These are phyloP conservation scores for Oenanthe sinensis DNA, from an alignment of 129 eudicot genomes.

Conservation along the genomic window DNA sequence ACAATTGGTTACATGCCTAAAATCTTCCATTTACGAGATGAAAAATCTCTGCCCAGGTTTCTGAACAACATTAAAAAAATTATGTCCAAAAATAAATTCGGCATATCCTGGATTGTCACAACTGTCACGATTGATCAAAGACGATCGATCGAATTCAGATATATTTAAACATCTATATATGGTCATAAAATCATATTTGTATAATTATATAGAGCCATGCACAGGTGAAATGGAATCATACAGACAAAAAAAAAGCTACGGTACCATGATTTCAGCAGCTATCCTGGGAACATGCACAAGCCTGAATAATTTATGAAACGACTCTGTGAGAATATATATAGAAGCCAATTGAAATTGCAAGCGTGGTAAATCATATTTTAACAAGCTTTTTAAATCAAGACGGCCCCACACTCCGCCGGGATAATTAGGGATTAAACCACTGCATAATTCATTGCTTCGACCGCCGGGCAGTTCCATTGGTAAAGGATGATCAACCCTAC, in stretches of 20 bases:
- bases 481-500: background rate
- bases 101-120: no score
- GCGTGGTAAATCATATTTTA: slow-evolving; percentile 21
- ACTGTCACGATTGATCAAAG: no score
- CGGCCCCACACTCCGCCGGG: slow-evolving; percentile 21
- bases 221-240: no score
- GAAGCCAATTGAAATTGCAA: slow-evolving; percentile 27
- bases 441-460: slow-evolving; percentile 10
- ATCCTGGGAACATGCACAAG: slow-evolving; percentile 27
- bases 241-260: background rate
- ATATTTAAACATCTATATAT: no score
- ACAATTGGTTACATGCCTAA: background rate
- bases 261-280: slow-evolving; percentile 31
- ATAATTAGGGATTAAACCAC: background rate
- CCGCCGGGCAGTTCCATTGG: slow-evolving; percentile 20
- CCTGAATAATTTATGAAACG: slow-evolving; percentile 23
- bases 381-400: background rate
- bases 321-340: slow-evolving; percentile 21
- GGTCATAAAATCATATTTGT: background rate
- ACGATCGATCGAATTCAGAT: background rate
- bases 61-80: no score
- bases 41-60: no score
- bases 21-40: background rate
- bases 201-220: background rate
- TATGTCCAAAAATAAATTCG: no score